Conservation (phyloP, 768 basidiomycete species). For the Cystobasidiopsis lactophilus region DNA sequence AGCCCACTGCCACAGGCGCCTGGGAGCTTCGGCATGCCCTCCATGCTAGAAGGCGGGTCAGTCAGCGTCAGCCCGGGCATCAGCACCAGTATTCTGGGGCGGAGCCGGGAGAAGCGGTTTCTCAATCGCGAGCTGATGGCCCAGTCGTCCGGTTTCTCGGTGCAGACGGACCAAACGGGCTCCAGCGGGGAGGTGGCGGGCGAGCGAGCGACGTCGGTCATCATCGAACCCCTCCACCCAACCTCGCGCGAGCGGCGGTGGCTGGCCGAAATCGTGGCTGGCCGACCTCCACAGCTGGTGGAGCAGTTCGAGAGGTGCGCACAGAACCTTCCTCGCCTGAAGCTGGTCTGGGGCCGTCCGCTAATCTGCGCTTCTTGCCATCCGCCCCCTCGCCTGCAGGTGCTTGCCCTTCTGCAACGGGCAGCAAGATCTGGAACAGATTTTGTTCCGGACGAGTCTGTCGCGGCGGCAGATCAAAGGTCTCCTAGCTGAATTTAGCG, state of each 20-base stretch:
- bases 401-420: slow-evolving; percentile 89
- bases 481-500: slow-evolving; percentile 63
- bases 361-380: neutral
- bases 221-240: neutral
- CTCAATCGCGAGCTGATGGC: neutral
- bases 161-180: neutral
- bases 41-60: too few relatives aligned
- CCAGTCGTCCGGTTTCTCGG: neutral
- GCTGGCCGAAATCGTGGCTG: neutral
- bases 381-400: slow-evolving; percentile 26
- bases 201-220: neutral
- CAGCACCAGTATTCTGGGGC: neutral
- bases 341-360: neutral
- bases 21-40: neutral
- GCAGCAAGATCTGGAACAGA: slow-evolving; percentile 74
- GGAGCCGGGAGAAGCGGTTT: neutral
- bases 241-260: neutral
- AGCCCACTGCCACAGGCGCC: too few relatives aligned
- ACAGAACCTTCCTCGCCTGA: neutral
- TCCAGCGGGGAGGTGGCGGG: too few relatives aligned
- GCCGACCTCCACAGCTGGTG: neutral
- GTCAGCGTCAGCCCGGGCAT: neutral
- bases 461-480: slow-evolving; percentile 61
- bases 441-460: slow-evolving; percentile 69
- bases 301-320: neutral